phyloP scores from a whole-genome alignment of 495 filamentous ascomycete species.

The Xylaria cubensis region DNA sequence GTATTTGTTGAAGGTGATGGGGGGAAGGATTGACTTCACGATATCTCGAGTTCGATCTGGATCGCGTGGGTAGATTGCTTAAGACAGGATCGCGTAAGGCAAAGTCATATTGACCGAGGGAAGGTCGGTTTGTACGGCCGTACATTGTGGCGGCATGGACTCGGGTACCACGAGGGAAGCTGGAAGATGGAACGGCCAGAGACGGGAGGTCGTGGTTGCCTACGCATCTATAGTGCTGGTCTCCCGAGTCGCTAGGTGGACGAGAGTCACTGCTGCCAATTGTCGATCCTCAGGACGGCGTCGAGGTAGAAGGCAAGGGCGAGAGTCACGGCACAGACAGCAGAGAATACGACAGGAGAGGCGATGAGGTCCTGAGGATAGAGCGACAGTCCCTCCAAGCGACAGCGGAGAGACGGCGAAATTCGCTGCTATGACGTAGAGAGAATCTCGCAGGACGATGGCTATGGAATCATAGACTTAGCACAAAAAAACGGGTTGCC shows the following conservation, averaged over 20 bases:
- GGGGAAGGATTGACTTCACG: constrained; percentile 29
- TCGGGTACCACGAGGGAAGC: constrained; percentile 1
- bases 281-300: background rate
- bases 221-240: constrained; percentile 12
- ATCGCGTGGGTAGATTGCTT: constrained; percentile 31
- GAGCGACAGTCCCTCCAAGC: background rate
- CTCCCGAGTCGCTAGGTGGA: background rate
- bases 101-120: constrained; percentile 40
- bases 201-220: constrained; percentile 21
- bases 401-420: background rate
- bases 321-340: background rate
- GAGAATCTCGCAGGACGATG: background rate
- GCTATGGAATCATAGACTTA: constrained; percentile 4
- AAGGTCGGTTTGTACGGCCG: constrained; percentile 34
- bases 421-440: constrained; percentile 16
- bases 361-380: background rate
- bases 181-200: constrained; percentile 17
- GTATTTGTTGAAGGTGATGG: constrained; percentile 23
- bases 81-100: constrained; percentile 32
- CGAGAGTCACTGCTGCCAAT: constrained; percentile 3
- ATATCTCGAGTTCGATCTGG: constrained; percentile 38
- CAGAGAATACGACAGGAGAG: constrained; percentile 2
- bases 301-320: background rate
- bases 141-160: constrained; percentile 33
- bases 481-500: background rate